These are phyloP conservation scores for Berberis vulgaris DNA, from an alignment of 164 flowering plant genomes.

Conservation along the genomic window DNA sequence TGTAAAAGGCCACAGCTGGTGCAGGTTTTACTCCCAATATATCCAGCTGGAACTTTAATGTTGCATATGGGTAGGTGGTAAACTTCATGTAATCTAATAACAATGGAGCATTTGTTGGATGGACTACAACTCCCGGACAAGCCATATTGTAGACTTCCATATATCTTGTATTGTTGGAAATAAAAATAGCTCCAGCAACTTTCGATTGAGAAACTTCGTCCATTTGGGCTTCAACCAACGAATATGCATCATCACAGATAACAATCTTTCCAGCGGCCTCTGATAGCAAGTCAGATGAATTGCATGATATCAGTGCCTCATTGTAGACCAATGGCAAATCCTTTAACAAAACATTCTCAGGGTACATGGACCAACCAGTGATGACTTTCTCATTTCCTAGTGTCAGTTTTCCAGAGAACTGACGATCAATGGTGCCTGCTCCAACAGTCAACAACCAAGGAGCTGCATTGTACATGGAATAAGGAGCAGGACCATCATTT, in stretches of 20 bases:
- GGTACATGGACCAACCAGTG: constrained; percentile 26
- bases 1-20: constrained; percentile 35
- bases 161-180: constrained; percentile 15
- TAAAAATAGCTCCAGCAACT: constrained; percentile 24
- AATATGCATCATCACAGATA: constrained; percentile 18
- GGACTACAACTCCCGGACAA: constrained; percentile 26
- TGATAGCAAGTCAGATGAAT: constrained; percentile 19
- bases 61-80: constrained; percentile 10
- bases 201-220: constrained; percentile 5
- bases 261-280: constrained; percentile 9
- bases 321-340: constrained; percentile 25
- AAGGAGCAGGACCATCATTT: constrained; percentile 42
- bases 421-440: constrained; percentile 54
- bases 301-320: constrained; percentile 22
- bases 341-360: constrained; percentile 14
- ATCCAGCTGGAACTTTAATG: constrained; percentile 39
- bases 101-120: constrained; percentile 11
- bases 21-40: constrained; percentile 33
- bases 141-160: not conserved
- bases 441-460: constrained; percentile 66
- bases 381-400: constrained; percentile 32
- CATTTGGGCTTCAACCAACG: constrained; percentile 8
- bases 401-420: constrained; percentile 23
- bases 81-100: constrained; percentile 23
- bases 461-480: constrained; percentile 36